These are phyloP conservation scores for Usnea hakonensis DNA, from an alignment of 495 filamentous ascomycete genomes.

Conservation along the genomic window DNA sequence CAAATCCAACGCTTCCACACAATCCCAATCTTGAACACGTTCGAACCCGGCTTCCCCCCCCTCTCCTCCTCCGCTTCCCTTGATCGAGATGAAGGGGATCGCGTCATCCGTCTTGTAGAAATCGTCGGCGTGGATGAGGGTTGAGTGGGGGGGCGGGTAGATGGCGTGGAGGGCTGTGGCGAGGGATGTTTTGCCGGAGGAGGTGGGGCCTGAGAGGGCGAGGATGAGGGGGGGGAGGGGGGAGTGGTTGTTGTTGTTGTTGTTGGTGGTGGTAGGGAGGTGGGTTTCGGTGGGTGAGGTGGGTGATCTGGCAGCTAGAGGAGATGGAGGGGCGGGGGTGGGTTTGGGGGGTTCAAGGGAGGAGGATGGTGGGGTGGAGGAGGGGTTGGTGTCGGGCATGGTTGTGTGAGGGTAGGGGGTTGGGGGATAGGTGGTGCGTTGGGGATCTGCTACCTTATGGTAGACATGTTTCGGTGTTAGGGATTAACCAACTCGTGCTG, in stretches of 20 bases:
- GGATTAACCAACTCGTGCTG: too few species aligned
- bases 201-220: conserved; percentile 68
- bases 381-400: not conserved
- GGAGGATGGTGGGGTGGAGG: not conserved
- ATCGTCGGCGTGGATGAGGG: conserved; percentile 75
- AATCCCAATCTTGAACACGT: conserved; percentile 81
- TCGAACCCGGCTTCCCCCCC: conserved; percentile 20
- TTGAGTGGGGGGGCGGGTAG: conserved; percentile 40
- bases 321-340: not conserved
- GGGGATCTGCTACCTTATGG: too few species aligned
- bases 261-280: not conserved
- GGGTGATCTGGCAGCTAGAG: not conserved
- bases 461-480: not conserved
- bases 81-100: conserved; percentile 45
- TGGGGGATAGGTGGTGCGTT: not conserved
- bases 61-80: too few species aligned
- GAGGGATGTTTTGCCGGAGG: conserved; percentile 73
- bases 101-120: conserved; percentile 76
- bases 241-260: too few species aligned
- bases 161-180: conserved; percentile 65
- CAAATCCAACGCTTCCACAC: conserved; percentile 62
- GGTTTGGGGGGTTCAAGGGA: not conserved
- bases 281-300: not conserved
- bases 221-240: conserved; percentile 46
- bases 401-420: not conserved